Conservation (phyloP, 2,329 filamentous ascomycete genomes). For the Clonostachys sp. region DNA sequence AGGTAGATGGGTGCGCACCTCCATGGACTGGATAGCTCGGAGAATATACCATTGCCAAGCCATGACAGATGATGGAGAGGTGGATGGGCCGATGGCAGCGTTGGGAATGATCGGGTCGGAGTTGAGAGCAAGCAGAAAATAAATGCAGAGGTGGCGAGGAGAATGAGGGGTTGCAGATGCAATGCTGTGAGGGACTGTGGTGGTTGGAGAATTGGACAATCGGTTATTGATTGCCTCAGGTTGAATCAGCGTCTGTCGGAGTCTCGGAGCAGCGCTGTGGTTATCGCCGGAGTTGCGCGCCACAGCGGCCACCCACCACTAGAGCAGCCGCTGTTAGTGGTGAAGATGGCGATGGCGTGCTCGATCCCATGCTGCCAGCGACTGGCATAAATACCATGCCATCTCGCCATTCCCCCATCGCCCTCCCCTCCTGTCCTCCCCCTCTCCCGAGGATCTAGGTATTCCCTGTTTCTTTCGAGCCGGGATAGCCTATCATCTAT, state of each 20-base stretch:
- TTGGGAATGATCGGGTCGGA: background rate
- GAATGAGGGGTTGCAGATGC: background rate
- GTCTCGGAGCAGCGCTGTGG: too few relatives aligned
- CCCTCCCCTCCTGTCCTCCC: too few relatives aligned
- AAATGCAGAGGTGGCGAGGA: background rate
- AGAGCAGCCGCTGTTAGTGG: background rate
- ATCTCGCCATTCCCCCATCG: too few relatives aligned
- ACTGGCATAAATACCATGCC: too few relatives aligned
- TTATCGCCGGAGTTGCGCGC: too few relatives aligned
- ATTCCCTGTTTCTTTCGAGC: too few relatives aligned
- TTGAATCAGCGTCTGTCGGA: too few relatives aligned
- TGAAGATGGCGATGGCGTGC: background rate
- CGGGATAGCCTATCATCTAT: too few relatives aligned
- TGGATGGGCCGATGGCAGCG: background rate
- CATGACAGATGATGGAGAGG: conserved; percentile 13
- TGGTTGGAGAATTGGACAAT: background rate
- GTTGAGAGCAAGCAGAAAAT: background rate
- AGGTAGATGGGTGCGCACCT: conserved; percentile 11
- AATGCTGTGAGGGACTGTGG: background rate
- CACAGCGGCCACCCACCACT: background rate
- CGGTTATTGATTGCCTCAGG: background rate
- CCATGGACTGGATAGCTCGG: conserved; percentile 24
- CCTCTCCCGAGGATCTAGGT: too few relatives aligned
- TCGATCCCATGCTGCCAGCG: too few relatives aligned
- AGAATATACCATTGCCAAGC: conserved; percentile 24